A percentile compares a stretch with the other conserved stretches of the same genome.
Evolutionary conservation across 768 basidiomycete species (phyloP).

Genomic region (Suillus weaverae): DNA sequence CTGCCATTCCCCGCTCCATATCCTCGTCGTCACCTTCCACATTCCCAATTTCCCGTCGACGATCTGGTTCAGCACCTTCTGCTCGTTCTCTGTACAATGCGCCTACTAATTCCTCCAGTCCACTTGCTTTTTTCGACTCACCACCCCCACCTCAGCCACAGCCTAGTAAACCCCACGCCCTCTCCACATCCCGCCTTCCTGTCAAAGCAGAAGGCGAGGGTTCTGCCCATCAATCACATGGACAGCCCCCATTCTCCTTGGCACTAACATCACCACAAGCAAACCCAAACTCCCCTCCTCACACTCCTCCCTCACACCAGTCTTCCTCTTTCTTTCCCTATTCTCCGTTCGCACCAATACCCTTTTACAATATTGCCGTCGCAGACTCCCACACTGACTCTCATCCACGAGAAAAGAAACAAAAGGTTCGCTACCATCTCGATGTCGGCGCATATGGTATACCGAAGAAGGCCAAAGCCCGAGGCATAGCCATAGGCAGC

Average conservation of each 20-base stretch:
- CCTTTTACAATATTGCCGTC: slow-evolving; percentile 27
- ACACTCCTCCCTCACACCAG: slow-evolving; percentile 30
- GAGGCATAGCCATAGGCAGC: slow-evolving; percentile 10
- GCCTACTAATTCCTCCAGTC: slow-evolving; percentile 23
- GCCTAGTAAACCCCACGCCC: slow-evolving; percentile 38
- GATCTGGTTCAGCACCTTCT: slow-evolving; percentile 44
- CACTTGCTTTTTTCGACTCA: slow-evolving; percentile 43
- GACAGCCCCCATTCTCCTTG: slow-evolving; percentile 39
- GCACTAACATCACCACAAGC: slow-evolving; percentile 46
- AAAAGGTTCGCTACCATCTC: slow-evolving; percentile 47
- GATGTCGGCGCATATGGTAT: slow-evolving; percentile 86
- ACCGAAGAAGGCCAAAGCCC: slow-evolving; percentile 51
- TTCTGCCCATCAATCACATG: slow-evolving; percentile 37
- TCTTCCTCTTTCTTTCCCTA: slow-evolving; percentile 37
- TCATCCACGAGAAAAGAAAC: slow-evolving; percentile 32
- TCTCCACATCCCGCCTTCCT: slow-evolving; percentile 44
- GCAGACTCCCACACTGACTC: slow-evolving; percentile 26
- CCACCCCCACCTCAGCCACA: slow-evolving; percentile 36
- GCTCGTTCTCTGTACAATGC: slow-evolving; percentile 45
- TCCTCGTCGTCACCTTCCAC: slow-evolving; percentile 29
- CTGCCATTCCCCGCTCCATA: slow-evolving; percentile 40
- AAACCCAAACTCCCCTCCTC: slow-evolving; percentile 28
- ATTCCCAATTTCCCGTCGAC: slow-evolving; percentile 36
- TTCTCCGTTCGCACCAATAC: slow-evolving; percentile 33
- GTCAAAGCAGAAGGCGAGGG: slow-evolving; percentile 48